phyloP scores from a whole-genome alignment of 139 green algal species.

The Micromonas commoda region DNA sequence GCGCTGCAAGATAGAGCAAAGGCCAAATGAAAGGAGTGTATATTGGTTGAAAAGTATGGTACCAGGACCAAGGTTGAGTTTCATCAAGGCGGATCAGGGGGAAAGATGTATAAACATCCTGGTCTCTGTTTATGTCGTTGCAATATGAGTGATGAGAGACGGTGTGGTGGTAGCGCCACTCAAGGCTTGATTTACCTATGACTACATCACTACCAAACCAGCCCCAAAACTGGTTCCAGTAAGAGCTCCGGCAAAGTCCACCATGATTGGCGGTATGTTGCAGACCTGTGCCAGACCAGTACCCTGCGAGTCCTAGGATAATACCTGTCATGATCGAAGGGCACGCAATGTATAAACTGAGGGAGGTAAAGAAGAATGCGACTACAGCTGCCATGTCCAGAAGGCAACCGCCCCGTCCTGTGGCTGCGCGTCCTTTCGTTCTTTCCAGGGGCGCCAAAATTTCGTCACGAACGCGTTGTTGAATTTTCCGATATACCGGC shows the following conservation, averaged over 20 bases:
- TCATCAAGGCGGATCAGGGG: conserved; percentile 33
- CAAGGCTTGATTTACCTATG: conserved; percentile 16
- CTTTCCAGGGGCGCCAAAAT: conserved; percentile 16
- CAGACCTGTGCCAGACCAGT: conserved; percentile 29
- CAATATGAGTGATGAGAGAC: conserved; percentile 35
- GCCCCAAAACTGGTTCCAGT: conserved; percentile 29
- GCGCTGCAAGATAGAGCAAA: conserved; percentile 17
- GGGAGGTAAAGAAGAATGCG: background rate
- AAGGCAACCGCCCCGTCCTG: background rate
- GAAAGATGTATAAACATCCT: conserved; percentile 31
- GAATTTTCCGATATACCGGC: conserved; percentile 24
- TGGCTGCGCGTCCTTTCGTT: background rate
- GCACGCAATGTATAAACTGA: background rate
- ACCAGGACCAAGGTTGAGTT: conserved; percentile 26
- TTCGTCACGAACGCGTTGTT: conserved; percentile 28
- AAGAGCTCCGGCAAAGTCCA: conserved; percentile 11
- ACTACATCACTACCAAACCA: conserved; percentile 29
- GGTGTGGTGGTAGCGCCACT: conserved; percentile 39
- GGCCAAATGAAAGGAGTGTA: conserved; percentile 31
- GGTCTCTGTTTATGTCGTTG: conserved; percentile 28
- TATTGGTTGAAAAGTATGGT: conserved; percentile 31
- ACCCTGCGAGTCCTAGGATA: conserved; percentile 21
- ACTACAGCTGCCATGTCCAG: conserved; percentile 23
- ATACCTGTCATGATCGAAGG: conserved; percentile 5
- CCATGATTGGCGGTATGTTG: conserved; percentile 37